A percentile compares a stretch with the other conserved stretches of the same genome.
These are phyloP conservation scores for Macroventuria anomochaeta DNA, from an alignment of 2,329 filamentous ascomycete genomes.

Conservation along the genomic window DNA sequence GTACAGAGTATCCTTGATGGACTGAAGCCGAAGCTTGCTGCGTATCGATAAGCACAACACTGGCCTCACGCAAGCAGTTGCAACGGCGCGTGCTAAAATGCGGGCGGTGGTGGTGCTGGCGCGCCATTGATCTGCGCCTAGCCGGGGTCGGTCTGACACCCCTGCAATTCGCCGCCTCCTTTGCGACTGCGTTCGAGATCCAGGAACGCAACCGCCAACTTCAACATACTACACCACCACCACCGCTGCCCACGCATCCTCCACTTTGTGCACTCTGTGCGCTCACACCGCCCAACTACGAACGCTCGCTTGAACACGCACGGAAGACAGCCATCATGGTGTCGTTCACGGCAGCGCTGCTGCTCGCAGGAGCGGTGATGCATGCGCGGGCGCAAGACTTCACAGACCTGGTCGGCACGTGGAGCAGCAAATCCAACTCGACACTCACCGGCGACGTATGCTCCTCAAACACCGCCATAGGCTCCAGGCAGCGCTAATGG, in stretches of 20 bases:
- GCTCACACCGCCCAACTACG: background rate
- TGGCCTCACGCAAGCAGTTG: background rate
- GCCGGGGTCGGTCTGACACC: conserved; percentile 23
- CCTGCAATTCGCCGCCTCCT: conserved; percentile 27
- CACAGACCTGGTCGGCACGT: conserved; percentile 68
- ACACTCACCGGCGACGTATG: conserved; percentile 72
- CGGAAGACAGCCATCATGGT: conserved; percentile 28
- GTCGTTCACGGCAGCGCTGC: conserved; percentile 39
- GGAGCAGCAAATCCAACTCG: conserved; percentile 73
- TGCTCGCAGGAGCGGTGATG: conserved; percentile 47
- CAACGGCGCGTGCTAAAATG: conserved; percentile 16
- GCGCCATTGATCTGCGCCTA: conserved; percentile 39
- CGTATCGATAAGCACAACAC: conserved; percentile 18
- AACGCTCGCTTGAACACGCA: conserved; percentile 20
- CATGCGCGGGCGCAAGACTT: conserved; percentile 42
- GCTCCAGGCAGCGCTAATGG: conserved; percentile 17
- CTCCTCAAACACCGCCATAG: conserved; percentile 24
- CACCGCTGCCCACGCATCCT: conserved; percentile 6
- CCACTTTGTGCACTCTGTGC: conserved; percentile 4
- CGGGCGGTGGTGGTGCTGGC: conserved; percentile 25
- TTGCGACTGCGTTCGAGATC: conserved; percentile 26
- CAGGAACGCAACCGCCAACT: conserved; percentile 21
- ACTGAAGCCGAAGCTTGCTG: background rate
- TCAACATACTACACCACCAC: conserved; percentile 10
- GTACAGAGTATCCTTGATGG: background rate